Conservation (phyloP, 1,284 basidiomycete genomes). For the Moesziomyces sp. region DNA sequence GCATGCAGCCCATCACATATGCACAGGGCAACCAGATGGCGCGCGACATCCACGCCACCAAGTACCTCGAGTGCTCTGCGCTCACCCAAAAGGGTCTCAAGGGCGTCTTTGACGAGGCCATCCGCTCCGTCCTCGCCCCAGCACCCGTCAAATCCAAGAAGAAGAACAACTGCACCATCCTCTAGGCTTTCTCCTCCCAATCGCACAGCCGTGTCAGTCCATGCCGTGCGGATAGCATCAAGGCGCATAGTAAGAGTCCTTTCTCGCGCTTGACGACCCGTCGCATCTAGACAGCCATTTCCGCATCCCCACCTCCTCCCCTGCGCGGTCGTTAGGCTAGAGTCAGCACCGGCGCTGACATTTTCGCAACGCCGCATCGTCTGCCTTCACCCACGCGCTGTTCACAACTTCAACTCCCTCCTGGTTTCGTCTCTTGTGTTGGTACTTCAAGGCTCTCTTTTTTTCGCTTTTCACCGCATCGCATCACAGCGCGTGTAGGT, state of each 20-base stretch:
- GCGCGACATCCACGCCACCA: slow-evolving; percentile 87
- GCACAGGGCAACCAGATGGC: slow-evolving; percentile 89
- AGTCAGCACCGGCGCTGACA: too few relatives aligned
- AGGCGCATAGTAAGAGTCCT: too few relatives aligned
- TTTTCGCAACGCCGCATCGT: too few relatives aligned
- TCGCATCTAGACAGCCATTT: too few relatives aligned
- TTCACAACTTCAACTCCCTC: background rate
- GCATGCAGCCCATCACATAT: slow-evolving; percentile 93
- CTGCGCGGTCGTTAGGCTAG: too few relatives aligned
- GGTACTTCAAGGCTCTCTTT: background rate
- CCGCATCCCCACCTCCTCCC: too few relatives aligned
- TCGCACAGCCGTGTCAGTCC: too few relatives aligned
- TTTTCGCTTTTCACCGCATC: background rate
- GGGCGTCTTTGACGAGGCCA: slow-evolving; percentile 67
- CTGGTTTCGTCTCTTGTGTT: background rate
- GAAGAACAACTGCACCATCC: slow-evolving; percentile 65
- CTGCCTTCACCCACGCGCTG: background rate
- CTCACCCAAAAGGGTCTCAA: slow-evolving; percentile 86
- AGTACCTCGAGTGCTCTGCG: slow-evolving; percentile 96
- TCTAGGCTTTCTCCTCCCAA: slow-evolving; percentile 24
- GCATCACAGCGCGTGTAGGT: background rate
- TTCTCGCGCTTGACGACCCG: too few relatives aligned
- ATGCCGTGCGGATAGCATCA: too few relatives aligned
- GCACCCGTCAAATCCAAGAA: slow-evolving; percentile 64
- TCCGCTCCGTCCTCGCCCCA: slow-evolving; percentile 62